Conservation (phyloP, 257 asterid species). For the Solanum sejunctum region DNA sequence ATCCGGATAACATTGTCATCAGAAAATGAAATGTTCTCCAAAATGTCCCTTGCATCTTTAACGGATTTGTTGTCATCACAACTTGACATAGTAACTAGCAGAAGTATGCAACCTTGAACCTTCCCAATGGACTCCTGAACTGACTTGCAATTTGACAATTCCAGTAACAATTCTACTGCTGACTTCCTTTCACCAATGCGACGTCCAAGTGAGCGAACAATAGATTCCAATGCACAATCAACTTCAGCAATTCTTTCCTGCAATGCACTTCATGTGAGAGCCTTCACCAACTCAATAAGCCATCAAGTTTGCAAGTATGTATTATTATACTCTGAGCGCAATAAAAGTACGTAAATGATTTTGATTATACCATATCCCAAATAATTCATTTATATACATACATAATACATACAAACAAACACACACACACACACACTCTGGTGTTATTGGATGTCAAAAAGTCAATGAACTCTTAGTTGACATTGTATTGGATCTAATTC, state of each 20-base stretch:
- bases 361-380: background rate
- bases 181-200: conserved; percentile 38
- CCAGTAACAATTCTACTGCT: conserved; percentile 42
- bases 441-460: background rate
- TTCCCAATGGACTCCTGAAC: conserved; percentile 40
- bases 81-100: conserved; percentile 43
- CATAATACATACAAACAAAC: too few species aligned
- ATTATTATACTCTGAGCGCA: background rate
- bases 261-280: conserved; percentile 5
- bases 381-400: background rate
- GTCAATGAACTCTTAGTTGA: background rate
- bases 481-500: background rate
- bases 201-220: conserved; percentile 55
- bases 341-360: background rate
- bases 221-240: conserved; percentile 28
- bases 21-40: conserved; percentile 53
- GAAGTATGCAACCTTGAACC: conserved; percentile 55
- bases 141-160: conserved; percentile 32
- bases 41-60: conserved; percentile 29
- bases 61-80: conserved; percentile 43
- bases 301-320: background rate
- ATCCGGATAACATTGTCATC: conserved; percentile 53
- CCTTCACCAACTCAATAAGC: background rate
- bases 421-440: too few species aligned
- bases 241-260: conserved; percentile 44